These are phyloP conservation scores for Caloboletus inedulis DNA, from an alignment of 1,284 basidiomycete species.

Conservation along the genomic window DNA sequence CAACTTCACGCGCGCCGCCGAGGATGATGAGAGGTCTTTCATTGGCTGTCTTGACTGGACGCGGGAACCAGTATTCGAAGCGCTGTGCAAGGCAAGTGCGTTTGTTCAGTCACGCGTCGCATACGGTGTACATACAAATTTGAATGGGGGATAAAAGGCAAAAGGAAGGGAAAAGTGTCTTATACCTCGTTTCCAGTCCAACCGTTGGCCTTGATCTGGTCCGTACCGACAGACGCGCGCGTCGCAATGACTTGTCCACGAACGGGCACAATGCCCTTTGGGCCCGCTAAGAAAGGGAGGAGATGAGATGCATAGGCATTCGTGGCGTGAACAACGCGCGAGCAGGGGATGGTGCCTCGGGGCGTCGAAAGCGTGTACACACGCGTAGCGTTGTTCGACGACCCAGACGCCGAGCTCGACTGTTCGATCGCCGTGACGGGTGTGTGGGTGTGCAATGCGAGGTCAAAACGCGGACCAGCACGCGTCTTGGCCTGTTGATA, in stretches of 20 bases:
- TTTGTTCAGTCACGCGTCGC: background rate
- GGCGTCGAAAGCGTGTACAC: constrained; percentile 41
- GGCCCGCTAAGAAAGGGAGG: constrained; percentile 56
- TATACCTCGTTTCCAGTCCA: constrained; percentile 46
- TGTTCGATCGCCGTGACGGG: constrained; percentile 51
- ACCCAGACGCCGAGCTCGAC: background rate
- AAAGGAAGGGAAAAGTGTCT: background rate
- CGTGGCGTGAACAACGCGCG: constrained; percentile 73
- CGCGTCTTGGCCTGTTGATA: constrained; percentile 43
- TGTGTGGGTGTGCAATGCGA: constrained; percentile 66
- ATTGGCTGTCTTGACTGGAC: constrained; percentile 42
- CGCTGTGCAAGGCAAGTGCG: constrained; percentile 27
- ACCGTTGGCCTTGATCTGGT: constrained; percentile 36
- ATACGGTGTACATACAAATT: background rate
- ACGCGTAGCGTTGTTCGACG: background rate
- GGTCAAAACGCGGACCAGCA: constrained; percentile 31
- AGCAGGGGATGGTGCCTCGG: constrained; percentile 54
- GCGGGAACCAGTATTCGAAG: constrained; percentile 79
- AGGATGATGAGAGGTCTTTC: constrained; percentile 63
- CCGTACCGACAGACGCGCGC: constrained; percentile 44
- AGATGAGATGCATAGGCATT: constrained; percentile 72
- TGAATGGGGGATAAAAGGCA: background rate
- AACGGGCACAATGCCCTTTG: constrained; percentile 60
- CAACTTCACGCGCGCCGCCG: constrained; percentile 63
- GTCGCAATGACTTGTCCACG: constrained; percentile 72